Percentiles rank a stretch among this genome's conserved stretches.
Evolutionary conservation across 495 filamentous ascomycete genomes (phyloP).

Genomic region (Terfezia boudieri): DNA sequence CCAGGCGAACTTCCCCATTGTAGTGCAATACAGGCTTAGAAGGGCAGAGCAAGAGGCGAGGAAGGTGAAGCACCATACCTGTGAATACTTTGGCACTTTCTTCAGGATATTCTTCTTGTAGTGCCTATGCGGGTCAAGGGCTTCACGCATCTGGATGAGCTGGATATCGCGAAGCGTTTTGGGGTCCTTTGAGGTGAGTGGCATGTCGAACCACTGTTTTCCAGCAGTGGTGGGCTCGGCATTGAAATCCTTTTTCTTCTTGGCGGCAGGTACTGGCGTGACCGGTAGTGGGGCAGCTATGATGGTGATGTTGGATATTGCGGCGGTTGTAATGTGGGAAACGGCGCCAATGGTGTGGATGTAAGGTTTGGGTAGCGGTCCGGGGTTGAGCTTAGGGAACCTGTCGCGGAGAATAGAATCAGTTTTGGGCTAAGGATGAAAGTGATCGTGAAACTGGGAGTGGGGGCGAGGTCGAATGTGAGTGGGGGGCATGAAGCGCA

Average conservation of each 20-base stretch:
- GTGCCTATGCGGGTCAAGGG: conserved; percentile 70
- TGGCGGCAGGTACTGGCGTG: conserved; percentile 14
- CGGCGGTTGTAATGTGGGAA: neutral
- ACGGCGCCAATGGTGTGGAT: neutral
- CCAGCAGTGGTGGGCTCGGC: conserved; percentile 39
- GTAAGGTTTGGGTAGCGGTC: neutral
- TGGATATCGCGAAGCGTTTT: conserved; percentile 74
- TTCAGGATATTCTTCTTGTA: conserved; percentile 62
- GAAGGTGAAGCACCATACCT: conserved; percentile 20
- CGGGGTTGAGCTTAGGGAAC: conserved; percentile 18
- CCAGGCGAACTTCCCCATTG: neutral
- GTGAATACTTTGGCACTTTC: conserved; percentile 52
- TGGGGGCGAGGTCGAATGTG: no score
- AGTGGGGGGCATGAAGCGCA: no score
- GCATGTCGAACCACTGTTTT: conserved; percentile 61
- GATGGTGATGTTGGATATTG: conserved; percentile 16
- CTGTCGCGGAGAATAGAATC: neutral
- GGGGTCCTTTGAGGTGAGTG: conserved; percentile 57
- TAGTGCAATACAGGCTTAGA: neutral
- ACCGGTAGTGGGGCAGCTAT: conserved; percentile 2
- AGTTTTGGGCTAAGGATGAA: no score
- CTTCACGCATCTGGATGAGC: conserved; percentile 64
- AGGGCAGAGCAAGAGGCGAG: neutral
- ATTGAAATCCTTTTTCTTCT: conserved; percentile 24
- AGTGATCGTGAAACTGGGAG: no score